phyloP scores from a whole-genome alignment of 73 alveolate species.

The Durusdinium trenchii region DNA sequence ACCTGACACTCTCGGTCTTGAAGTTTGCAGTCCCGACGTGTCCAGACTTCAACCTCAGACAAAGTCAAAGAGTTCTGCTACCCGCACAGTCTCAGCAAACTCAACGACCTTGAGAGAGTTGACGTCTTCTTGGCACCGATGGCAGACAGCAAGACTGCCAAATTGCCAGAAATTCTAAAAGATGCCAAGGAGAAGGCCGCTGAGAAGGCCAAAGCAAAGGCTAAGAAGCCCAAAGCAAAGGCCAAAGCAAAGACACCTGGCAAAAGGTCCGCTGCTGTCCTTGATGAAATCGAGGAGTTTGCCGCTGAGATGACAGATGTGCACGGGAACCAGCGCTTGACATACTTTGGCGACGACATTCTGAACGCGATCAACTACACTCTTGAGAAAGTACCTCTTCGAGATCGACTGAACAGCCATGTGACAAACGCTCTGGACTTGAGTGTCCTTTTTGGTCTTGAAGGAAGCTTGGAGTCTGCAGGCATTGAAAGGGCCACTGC shows the following conservation, averaged over 20 bases:
- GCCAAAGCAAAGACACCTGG: background rate
- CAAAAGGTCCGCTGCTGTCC: background rate
- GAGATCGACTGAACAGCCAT: background rate
- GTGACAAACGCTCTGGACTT: background rate
- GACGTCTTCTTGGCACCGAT: background rate
- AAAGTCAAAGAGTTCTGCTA: background rate
- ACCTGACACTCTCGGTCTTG: background rate
- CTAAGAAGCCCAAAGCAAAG: background rate
- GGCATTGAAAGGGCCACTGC: background rate
- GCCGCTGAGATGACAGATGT: background rate
- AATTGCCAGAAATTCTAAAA: background rate
- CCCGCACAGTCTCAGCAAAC: background rate
- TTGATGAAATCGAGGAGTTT: background rate
- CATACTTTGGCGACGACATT: background rate
- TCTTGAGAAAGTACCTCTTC: background rate
- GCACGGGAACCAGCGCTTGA: background rate
- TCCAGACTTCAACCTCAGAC: background rate
- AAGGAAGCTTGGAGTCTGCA: background rate
- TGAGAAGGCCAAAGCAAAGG: conserved; percentile 6
- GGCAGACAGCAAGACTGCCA: conserved; percentile 8
- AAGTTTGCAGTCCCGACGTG: background rate
- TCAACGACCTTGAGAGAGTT: background rate
- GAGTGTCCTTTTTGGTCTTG: background rate
- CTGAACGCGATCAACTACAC: conserved; percentile 33
- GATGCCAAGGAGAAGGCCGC: background rate